phyloP scores from a whole-genome alignment of 2,329 filamentous ascomycete species.

The Calcarisporium arbuscula region DNA sequence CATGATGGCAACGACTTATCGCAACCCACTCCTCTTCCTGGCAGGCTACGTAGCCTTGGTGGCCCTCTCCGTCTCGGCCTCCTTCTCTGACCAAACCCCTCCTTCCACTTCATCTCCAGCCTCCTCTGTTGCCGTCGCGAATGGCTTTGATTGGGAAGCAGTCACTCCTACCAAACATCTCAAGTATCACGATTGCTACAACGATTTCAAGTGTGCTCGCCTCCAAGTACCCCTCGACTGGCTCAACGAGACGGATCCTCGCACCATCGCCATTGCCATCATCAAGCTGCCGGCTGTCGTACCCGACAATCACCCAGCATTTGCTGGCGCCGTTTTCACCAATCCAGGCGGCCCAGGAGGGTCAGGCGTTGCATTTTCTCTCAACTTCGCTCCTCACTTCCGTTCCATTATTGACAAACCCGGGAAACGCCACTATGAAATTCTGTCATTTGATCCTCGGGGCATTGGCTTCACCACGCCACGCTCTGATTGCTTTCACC shows the following conservation, averaged over 20 bases:
- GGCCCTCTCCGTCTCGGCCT: background rate
- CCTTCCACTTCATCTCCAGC: background rate
- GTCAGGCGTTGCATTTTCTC: constrained; percentile 28
- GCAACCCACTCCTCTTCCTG: too few species aligned
- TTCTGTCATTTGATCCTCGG: constrained; percentile 39
- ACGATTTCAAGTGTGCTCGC: constrained; percentile 31
- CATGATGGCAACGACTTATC: too few species aligned
- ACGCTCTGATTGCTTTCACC: constrained; percentile 30
- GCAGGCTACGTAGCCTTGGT: too few species aligned
- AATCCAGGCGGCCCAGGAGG: constrained; percentile 41
- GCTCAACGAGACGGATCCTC: constrained; percentile 20
- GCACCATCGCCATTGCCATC: constrained; percentile 32
- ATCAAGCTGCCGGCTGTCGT: constrained; percentile 34
- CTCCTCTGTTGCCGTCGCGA: too few species aligned
- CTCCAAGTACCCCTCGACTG: constrained; percentile 39
- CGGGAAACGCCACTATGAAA: constrained; percentile 29
- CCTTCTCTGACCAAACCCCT: background rate
- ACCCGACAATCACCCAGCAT: constrained; percentile 27
- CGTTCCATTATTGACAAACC: constrained; percentile 20
- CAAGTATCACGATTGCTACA: constrained; percentile 34
- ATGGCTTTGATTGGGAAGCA: constrained; percentile 28
- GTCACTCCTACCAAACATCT: constrained; percentile 28
- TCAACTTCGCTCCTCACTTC: constrained; percentile 19
- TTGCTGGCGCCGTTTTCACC: constrained; percentile 34
- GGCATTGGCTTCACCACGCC: constrained; percentile 33